Conservation (phyloP, 345 rosid genomes). For the Turritis glabra region DNA sequence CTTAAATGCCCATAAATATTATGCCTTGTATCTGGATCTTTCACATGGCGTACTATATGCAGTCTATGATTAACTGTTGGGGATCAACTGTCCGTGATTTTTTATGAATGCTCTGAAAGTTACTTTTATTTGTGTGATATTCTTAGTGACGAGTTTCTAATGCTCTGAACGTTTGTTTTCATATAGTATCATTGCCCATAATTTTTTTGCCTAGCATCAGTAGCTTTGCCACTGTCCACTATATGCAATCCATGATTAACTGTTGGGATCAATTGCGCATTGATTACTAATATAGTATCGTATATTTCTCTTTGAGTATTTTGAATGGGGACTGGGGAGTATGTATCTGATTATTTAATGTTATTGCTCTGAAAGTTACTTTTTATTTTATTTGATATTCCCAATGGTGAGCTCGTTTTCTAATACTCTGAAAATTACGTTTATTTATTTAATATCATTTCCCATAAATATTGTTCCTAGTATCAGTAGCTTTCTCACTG, state of each 20-base stretch:
- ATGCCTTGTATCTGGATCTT: slow-evolving; percentile 13
- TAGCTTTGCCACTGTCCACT: slow-evolving; percentile 11
- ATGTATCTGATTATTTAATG: slow-evolving; percentile 8
- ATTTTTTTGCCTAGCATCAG: background rate
- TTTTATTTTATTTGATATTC: background rate
- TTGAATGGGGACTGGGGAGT: slow-evolving; percentile 6
- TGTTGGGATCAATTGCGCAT: slow-evolving; percentile 15
- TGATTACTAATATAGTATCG: background rate
- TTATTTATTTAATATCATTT: slow-evolving; percentile 12
- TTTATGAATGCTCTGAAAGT: background rate
- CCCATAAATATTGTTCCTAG: background rate
- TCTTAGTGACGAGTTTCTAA: background rate
- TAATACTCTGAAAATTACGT: background rate
- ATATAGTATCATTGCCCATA: background rate
- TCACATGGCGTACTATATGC: background rate
- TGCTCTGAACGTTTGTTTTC: background rate
- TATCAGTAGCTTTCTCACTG: slow-evolving; percentile 9
- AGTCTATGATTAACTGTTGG: background rate
- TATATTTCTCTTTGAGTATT: background rate
- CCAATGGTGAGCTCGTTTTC: background rate
- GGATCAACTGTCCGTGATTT: background rate
- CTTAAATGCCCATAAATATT: background rate
- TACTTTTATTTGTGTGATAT: background rate
- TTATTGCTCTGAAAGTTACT: background rate
- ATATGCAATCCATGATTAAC: slow-evolving; percentile 6